Percentiles rank a stretch among this genome's conserved stretches.
phyloP scores from a whole-genome alignment of 2,329 filamentous ascomycete genomes.

The Intubia oerlemansii region DNA sequence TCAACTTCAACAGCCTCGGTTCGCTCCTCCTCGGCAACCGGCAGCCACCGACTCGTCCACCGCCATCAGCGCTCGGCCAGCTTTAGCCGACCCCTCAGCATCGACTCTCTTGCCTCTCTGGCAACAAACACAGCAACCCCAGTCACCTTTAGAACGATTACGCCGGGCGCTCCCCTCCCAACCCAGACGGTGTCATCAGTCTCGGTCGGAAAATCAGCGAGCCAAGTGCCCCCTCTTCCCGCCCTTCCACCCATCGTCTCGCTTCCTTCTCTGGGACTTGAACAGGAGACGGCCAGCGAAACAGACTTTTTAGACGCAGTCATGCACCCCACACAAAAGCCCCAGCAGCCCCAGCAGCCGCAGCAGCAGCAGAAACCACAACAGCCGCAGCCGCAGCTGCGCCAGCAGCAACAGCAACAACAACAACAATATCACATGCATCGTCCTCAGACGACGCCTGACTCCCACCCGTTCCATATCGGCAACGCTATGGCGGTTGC shows the following conservation, averaged over 20 bases:
- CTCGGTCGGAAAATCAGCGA: conserved; percentile 2
- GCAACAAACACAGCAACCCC: neutral
- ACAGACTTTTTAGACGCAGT: conserved; percentile 4
- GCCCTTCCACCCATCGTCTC: conserved; percentile 20
- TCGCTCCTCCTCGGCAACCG: conserved; percentile 15
- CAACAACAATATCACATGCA: conserved; percentile 3
- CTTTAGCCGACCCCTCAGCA: conserved; percentile 20
- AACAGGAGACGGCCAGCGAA: conserved; percentile 13
- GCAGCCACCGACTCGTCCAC: conserved; percentile 9
- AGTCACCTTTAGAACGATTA: too few relatives aligned
- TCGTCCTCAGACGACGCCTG: neutral
- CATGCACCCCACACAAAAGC: conserved; percentile 2
- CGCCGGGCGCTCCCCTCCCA: conserved; percentile 5
- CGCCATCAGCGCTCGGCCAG: conserved; percentile 12
- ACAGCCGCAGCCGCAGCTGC: neutral
- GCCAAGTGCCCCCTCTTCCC: conserved; percentile 13
- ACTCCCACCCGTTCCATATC: too few relatives aligned
- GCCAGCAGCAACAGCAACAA: conserved; percentile 1
- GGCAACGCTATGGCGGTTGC: too few relatives aligned
- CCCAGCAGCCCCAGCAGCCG: conserved; percentile 5
- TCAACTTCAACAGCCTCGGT: conserved; percentile 30
- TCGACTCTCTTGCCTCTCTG: conserved; percentile 17
- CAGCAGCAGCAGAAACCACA: neutral
- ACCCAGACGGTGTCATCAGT: neutral
- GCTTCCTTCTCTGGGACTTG: conserved; percentile 19